Evolutionary conservation across 2,329 filamentous ascomycete genomes (phyloP), one percentile per base, ranked within the genome.

Genomic region (Alternaria consortialis): DNA sequence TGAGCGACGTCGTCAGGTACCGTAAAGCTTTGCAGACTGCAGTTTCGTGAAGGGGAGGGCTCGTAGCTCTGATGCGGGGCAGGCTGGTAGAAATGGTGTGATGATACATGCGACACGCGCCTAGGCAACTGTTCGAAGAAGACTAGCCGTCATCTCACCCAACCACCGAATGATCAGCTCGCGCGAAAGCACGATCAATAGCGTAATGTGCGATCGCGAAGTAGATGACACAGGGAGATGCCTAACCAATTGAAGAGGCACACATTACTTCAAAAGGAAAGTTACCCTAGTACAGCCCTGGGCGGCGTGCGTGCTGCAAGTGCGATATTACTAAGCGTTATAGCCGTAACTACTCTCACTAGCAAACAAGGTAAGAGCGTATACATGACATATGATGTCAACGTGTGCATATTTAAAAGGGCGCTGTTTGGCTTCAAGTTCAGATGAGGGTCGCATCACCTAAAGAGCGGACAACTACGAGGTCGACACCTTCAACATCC

Each of bases 241-340:
- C 34, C 31, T 56, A 15, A 20, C 7, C 15, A 1, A 4, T 40
- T 11, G 13, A 4, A 36, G 6, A 20, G 2, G 7, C 31, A 13
- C 9, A n/a, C n/a, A n/a, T 11, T 40, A n/a, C 36, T 32, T 9
- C 12, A 56, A 13, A 36, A 23, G 44, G 29, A 23, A 56, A 17
- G 5, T 23, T 44, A 11, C 29, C 43, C n/a, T 20, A 37, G 23
- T 12, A 23, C 11, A 23, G 5, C 13, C 43, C 29, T 13, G 29
- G 29, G 12, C 3, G 11, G 13, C 27, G 37, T 31, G 20, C 37
- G 15, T 31, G 31, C 23, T 32, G 17, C 37, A n/a, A 25, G 23
- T 43, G 37, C 32, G 11, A 20, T 7, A 27, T 58, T 46, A 58
- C 31, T 53, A 53, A 58, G 48, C 37, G 39, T 17, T 34, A 29